Percentiles rank a stretch among this genome's conserved stretches.
Evolutionary conservation across 1,139 yeast species (phyloP).

Genomic region (Groenewaldozyma sp.): DNA sequence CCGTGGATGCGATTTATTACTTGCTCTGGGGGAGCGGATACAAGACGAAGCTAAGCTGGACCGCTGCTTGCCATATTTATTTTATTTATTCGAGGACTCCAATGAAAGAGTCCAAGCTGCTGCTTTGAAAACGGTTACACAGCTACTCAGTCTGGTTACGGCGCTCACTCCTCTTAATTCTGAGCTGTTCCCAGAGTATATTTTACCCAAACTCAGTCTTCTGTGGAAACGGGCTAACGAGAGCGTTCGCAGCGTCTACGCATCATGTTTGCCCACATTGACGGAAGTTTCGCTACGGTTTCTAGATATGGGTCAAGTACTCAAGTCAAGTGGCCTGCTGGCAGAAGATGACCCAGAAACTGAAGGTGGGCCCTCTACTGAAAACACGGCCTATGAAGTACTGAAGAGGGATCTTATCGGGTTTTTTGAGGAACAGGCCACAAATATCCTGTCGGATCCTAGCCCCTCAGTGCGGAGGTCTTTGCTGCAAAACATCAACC

Average conservation of each 20-base stretch:
- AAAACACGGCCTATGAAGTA: slow-evolving; percentile 26
- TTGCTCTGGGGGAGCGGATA: slow-evolving; percentile 67
- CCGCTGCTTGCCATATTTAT: slow-evolving; percentile 71
- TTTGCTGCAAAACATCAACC: slow-evolving; percentile 56
- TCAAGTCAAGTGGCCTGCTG: slow-evolving; percentile 37
- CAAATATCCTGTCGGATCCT: slow-evolving; percentile 59
- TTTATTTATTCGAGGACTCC: slow-evolving; percentile 46
- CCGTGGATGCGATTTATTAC: slow-evolving; percentile 65
- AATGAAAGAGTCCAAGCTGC: slow-evolving; percentile 48
- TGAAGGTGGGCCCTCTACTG: slow-evolving; percentile 28
- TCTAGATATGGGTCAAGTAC: slow-evolving; percentile 53
- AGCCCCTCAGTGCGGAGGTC: slow-evolving; percentile 61
- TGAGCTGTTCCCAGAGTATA: slow-evolving; percentile 68
- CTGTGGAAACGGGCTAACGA: slow-evolving; percentile 36
- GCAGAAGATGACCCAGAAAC: slow-evolving; percentile 34
- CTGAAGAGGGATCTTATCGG: slow-evolving; percentile 25
- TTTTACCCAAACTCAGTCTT: slow-evolving; percentile 57
- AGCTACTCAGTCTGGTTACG: slow-evolving; percentile 56
- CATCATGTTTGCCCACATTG: slow-evolving; percentile 61
- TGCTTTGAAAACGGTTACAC: slow-evolving; percentile 34
- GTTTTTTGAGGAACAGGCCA: slow-evolving; percentile 51
- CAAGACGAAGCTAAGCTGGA: slow-evolving; percentile 82
- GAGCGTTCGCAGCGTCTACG: slow-evolving; percentile 57
- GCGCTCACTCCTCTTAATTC: slow-evolving; percentile 67
- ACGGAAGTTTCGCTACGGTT: slow-evolving; percentile 57